Base-by-base conservation (phyloP, 176 grass and related monocot genomes). In the Triticum monococcum region DNA sequence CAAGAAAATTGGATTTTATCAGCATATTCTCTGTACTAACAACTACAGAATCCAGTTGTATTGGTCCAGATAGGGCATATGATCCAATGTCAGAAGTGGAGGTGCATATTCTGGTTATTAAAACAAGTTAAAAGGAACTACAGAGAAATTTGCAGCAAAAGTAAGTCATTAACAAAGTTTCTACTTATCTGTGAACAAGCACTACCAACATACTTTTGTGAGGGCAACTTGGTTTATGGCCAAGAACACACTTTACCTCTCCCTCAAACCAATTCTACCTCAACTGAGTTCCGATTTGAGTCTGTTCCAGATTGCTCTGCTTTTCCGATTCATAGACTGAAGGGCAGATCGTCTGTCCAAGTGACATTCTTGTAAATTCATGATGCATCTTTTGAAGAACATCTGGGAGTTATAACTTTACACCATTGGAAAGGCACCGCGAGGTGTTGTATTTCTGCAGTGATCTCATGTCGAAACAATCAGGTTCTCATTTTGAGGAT, bases 71-170 rank as follows among this genome's bases (percentile, higher is more conserved):
- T 38, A 37, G 33, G 3, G 68, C 32, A 70, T 70, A 36, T 70
- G 32, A 4, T 70, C 30, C 30, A 68, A 32, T 0, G 28, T 33
- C 16, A 68, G 30, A 71, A 71, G 37, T 40, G 35, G 68, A 71
- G 68, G 35, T 23, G 33, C 68, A 3, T 40, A 17, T 71, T 71
- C 35, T 71, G 17, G 68, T 0, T 37, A 40, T 23, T 40, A 23
- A 70, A 71, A 40, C 68, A 71, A 40, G 68, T 71, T 71, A 40
- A 71, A 38, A 36, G 68, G 68, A 68, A 68, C 65, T 68, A 33
- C 35, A 71, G 20, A 40, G 35, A 71, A 1, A 10, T n/a, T 70
- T 38, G 38, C 38, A 73, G 41, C 71, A 45, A 24, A 72, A 72
- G 66, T 69, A 10, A 36, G 70, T 25, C 70, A 73, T 45, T 73